Base-by-base conservation (phyloP, 164 flowering plant species). In the Vitis vinifera region DNA sequence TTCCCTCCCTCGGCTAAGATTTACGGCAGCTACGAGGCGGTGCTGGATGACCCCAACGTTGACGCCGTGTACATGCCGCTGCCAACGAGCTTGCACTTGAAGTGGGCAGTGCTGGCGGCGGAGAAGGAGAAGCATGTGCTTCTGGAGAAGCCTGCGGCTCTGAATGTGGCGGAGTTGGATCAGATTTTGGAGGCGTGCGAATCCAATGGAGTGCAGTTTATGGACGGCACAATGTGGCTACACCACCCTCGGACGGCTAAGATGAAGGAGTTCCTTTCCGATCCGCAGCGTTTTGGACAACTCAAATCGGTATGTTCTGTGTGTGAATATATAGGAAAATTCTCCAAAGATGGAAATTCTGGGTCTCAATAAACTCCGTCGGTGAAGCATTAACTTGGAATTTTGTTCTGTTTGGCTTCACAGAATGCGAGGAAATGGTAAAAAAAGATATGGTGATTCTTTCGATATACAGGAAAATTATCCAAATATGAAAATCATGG, bases 211-310 rank as follows among this genome's bases (percentile, higher is more conserved):
- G 89, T 91, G 37, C 96, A 89, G 80, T 75, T 89, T 72, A 89
- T 91, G 96, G 96, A 91, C 71, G 87, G 82, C 0, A 87, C 96
- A 30, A 86, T 85, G 91, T 89, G 93, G 96, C 80, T 91, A 85
- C 96, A 91, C 71, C 80, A 88, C 55, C 93, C 91, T 14, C 62
- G 95, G 73, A 87, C 95, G 12, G 77, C 79, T 1, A 76, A 71
- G 77, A 88, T 90, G 92, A 70, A 31, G 61, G 85, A 86, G 48
- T 79, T 83, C 29, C 68, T 90, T 49, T 71, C 73, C 14, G 85
- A 90, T 71, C 1, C 78, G 8, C 15, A 71, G n/a, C 75, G 72
- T 9, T 88, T 88, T 56, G 95, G 95, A 1, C 71, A 82, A 31
- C 85, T 88, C 67, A 87, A 65, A 71, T 16, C 73, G 79, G 92